Evolutionary conservation across 768 basidiomycete species (phyloP), one percentile per base, ranked within the genome.

Genomic region (Lentinus tigrinus): DNA sequence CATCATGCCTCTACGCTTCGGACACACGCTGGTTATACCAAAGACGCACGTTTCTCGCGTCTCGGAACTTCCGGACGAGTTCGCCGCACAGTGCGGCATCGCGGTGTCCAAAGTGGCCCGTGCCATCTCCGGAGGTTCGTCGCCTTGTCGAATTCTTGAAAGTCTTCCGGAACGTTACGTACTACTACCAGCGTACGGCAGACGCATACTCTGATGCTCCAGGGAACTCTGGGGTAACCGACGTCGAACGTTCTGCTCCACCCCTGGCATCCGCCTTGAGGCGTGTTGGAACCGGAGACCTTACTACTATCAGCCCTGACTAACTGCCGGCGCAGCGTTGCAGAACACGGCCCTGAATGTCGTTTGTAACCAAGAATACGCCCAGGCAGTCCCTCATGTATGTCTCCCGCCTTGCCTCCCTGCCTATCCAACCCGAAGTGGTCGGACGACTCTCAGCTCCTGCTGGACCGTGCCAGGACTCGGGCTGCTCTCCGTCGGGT

Each of bases 341-440:
- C 75, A 81, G 11, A 85, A 89, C 62, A 86, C 85, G 16, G 87
- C 77, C 7, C 74, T 91, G 47, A 91, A 90, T 66, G 81, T 91
- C 6, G 88, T 90, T 4, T 89, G 88, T 65, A 90, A 90, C 67
- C 88, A 91, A 66, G 88, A 89, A 69, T 91, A 91, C 63, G 89
- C 89, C 0, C 89, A 91, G 67, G 86, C 85, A 4, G 87, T 91
- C 7, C 84, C 83, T n/a, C 89, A 91, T 73, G 88, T 88, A 60
- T 57, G 82, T 66, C 19, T 6, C 10, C 47, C 26, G 23, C 23
- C 7, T n/a, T n/a, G n/a, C n/a, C n/a, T n/a, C n/a, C n/a, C n/a
- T n/a, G n/a, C n/a, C n/a, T n/a, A n/a, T n/a, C n/a, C n/a, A n/a
- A n/a, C n/a, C n/a, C n/a, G n/a, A n/a, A n/a, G n/a, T n/a, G n/a